Base-by-base conservation (phyloP, 2,329 filamentous ascomycete species). In the Calonectria naviculata region DNA sequence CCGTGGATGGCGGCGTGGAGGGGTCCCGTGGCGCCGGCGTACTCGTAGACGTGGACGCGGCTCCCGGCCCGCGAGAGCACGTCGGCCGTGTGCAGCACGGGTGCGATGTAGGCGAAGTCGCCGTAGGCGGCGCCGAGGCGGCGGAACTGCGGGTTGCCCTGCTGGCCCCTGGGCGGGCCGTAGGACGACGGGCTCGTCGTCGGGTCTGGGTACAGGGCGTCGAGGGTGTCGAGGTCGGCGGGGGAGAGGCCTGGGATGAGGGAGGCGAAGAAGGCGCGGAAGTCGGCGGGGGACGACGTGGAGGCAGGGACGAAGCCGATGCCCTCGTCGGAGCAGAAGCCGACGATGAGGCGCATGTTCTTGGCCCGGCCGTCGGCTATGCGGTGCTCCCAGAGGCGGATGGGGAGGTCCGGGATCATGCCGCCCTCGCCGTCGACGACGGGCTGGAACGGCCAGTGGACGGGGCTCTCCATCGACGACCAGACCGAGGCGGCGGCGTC, bases 241-340 rank as follows among this genome's bases (percentile, higher is more conserved):
- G 81, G 71, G 4, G 84, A 84, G 17, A 94, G 82, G 3, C 85
- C 83, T 0, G 92, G 92, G 15, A 94, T 86, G 12, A 95, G 86
- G 0, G 81, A 84, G 0, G 82, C 79, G 84, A 93, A 94, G 80
- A 94, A 93, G 3, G 80, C 70, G 4, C 84, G 85, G 78, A 94
- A 92, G 13, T 91, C 86, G 0, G 80, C 81, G 13, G 87, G 83
- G 3, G 83, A 84, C 17, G 85, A 82, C 65, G 88, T 84, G 8
- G 80, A 75, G 17, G 83, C 80, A 0, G 91, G 88, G 1, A 94
- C 88, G 78, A 94, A 94, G 42, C 86, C 80, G 0, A 90, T 87
- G 19, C 92, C 93, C 80, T 95, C 93, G 76, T 94, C 91, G 44
- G 90, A 89, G 81, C 91, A 92, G 84, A 91, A 94, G 9, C 93